These are phyloP conservation scores for Irpex lacteus DNA, from an alignment of 1,284 basidiomycete species.

Conservation along the genomic window DNA sequence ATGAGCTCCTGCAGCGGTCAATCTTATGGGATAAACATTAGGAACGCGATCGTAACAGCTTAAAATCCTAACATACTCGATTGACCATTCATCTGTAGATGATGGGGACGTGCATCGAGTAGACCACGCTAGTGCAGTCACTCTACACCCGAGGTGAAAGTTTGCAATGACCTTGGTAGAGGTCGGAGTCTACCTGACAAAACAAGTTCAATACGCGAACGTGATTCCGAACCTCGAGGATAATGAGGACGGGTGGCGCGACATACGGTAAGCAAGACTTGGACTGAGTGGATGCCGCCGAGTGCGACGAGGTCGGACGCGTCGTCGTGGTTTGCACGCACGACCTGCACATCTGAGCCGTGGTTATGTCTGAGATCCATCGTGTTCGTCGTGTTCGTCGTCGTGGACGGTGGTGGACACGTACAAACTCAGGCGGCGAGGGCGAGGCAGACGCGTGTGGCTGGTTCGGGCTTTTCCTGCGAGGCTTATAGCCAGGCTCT, in stretches of 20 bases:
- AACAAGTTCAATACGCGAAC: conserved; percentile 12
- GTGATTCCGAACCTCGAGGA: not conserved
- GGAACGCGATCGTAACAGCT: not conserved
- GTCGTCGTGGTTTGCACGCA: conserved; percentile 60
- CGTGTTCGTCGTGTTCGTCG: not conserved
- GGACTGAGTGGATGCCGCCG: conserved; percentile 67
- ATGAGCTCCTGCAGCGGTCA: conserved; percentile 64
- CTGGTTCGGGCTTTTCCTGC: conserved; percentile 2
- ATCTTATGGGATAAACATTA: conserved; percentile 40
- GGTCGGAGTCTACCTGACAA: conserved; percentile 30
- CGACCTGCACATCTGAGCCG: conserved; percentile 53
- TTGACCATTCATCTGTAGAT: conserved; percentile 58
- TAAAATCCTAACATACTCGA: conserved; percentile 52
- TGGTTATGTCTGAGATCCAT: conserved; percentile 63
- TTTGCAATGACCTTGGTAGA: conserved; percentile 54
- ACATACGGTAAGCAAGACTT: conserved; percentile 63
- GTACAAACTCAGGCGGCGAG: not conserved
- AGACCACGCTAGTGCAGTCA: conserved; percentile 79
- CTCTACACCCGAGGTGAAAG: conserved; percentile 68
- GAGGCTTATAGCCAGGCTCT: not conserved
- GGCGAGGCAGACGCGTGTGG: conserved; percentile 6
- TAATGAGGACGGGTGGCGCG: conserved; percentile 2
- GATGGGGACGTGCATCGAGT: conserved; percentile 63
- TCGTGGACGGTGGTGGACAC: not conserved
- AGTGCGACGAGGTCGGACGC: conserved; percentile 67